Base-by-base conservation (phyloP, 2,329 filamentous ascomycete species). In the Pezicula neosporulosa region DNA sequence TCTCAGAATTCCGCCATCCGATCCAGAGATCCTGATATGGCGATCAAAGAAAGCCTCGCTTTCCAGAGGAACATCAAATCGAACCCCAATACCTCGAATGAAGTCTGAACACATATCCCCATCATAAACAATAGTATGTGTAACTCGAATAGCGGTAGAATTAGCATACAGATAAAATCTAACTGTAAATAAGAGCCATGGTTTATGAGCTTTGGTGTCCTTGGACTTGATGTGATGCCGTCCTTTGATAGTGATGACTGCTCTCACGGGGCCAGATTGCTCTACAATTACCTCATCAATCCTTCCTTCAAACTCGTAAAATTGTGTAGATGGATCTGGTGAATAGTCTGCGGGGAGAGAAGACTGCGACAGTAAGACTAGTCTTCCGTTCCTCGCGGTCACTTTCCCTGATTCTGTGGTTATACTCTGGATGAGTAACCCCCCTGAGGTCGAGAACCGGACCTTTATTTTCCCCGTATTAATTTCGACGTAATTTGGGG, bases 141-240 rank as follows among this genome's bases (percentile, higher is more conserved):
- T 67, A 0, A 81, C 66, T 35, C 74, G 72, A 39, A 85, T 76
- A 0, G 77, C 72, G 42, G 80, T 75, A 0, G 81, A 83, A 54
- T 77, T 70, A 28, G 76, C 71, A 58, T 84, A 84, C 0, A 85
- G 64, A 52, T 85, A 85, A 56, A 84, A 82, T 1, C 81, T 74
- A 2, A 82, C 57, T 3, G 71, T 70, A 55, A 79, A 85, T 0
- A 76, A 78, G 2, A 84, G 67, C 77, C 77, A 82, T 15, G 74
- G 67, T 2, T 65, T 68, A 48, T 76, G 74, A 6, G 63, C 56
- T 8, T 65, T 61, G 18, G 6, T 24, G 3, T 24, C 21, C 7
- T 43, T 18, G n/a, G 18, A 3, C 13, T 61, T 54, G 48, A 52
- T 58, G 1, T 68, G 45, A 38, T 56, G 53, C n/a, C 44, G 55